Evolutionary conservation across 2,329 filamentous ascomycete species (phyloP).

Genomic region (Penicillium janthinellum): DNA sequence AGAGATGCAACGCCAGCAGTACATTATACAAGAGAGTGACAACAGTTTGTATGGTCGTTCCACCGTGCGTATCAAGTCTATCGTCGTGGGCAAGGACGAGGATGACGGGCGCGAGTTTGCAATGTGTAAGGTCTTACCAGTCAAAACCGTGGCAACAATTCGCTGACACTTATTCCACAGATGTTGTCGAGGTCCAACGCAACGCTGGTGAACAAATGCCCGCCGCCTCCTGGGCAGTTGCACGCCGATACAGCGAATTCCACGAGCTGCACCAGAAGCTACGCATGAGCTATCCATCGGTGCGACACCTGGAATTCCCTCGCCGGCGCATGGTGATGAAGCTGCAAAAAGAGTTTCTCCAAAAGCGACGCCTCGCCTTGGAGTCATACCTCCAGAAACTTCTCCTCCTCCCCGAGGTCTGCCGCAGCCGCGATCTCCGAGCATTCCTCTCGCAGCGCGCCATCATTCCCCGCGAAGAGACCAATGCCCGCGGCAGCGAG

Average conservation of each 20-base stretch:
- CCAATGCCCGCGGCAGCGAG: conserved; percentile 55
- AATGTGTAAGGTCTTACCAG: conserved; percentile 59
- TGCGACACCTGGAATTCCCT: conserved; percentile 88
- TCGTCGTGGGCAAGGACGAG: conserved; percentile 87
- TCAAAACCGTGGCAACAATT: not conserved
- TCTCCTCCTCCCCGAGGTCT: conserved; percentile 85
- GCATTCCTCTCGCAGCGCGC: conserved; percentile 88
- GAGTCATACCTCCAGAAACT: conserved; percentile 84
- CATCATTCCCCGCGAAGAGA: conserved; percentile 67
- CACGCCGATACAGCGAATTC: conserved; percentile 95
- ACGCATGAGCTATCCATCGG: conserved; percentile 79
- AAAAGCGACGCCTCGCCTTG: conserved; percentile 79
- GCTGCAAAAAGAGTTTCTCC: conserved; percentile 90
- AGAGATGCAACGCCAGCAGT: conserved; percentile 94
- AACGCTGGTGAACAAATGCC: conserved; percentile 95
- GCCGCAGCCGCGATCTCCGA: conserved; percentile 86
- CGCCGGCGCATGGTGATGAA: conserved; percentile 93
- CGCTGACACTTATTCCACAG: conserved; percentile 32
- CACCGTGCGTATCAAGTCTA: conserved; percentile 84
- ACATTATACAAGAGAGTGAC: conserved; percentile 95
- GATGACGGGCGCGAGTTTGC: conserved; percentile 94
- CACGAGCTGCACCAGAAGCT: conserved; percentile 91
- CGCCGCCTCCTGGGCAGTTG: conserved; percentile 89
- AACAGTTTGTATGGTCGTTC: conserved; percentile 94
- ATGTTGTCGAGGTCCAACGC: conserved; percentile 87